Percentiles rank a stretch among this genome's conserved stretches.
Evolutionary conservation across 768 basidiomycete genomes (phyloP).

Genomic region (Leccinum truebloodii): DNA sequence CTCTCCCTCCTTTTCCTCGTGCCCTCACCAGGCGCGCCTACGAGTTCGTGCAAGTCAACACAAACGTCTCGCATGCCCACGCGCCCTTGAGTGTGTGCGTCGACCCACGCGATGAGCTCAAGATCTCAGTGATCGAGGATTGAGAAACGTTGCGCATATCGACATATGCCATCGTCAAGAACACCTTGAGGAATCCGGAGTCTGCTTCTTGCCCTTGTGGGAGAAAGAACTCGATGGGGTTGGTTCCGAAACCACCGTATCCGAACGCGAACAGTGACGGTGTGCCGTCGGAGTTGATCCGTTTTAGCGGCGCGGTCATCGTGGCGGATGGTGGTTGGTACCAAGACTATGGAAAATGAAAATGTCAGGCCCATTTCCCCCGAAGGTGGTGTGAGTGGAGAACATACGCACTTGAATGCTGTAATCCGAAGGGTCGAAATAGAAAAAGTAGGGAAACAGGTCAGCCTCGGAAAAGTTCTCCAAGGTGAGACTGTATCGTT

Average conservation of each 20-base stretch:
- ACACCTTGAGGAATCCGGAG: slow-evolving; percentile 25
- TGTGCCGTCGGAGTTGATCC: not conserved
- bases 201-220: slow-evolving; percentile 1
- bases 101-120: not conserved
- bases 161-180: slow-evolving; percentile 22
- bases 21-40: not conserved
- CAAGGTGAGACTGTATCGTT: slow-evolving; percentile 18
- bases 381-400: not conserved
- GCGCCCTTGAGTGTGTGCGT: slow-evolving; percentile 4
- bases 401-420: slow-evolving; percentile 13
- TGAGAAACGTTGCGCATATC: slow-evolving; percentile 20
- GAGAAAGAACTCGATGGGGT: slow-evolving; percentile 22
- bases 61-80: slow-evolving; percentile 22
- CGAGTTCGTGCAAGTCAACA: slow-evolving; percentile 16
- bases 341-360: slow-evolving; percentile 12
- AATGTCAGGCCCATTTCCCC: not conserved
- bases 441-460: slow-evolving; percentile 27
- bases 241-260: slow-evolving; percentile 21
- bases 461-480: slow-evolving; percentile 18
- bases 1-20: not conserved
- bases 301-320: slow-evolving; percentile 13
- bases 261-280: slow-evolving; percentile 23
- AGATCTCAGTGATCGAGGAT: slow-evolving; percentile 1
- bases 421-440: slow-evolving; percentile 26
- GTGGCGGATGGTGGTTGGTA: slow-evolving; percentile 12